Percentiles rank a stretch among this genome's conserved stretches.
These are phyloP conservation scores for Allomyces macrogynus DNA, from an alignment of 192 early-diverging fungal species.

Conservation along the genomic window DNA sequence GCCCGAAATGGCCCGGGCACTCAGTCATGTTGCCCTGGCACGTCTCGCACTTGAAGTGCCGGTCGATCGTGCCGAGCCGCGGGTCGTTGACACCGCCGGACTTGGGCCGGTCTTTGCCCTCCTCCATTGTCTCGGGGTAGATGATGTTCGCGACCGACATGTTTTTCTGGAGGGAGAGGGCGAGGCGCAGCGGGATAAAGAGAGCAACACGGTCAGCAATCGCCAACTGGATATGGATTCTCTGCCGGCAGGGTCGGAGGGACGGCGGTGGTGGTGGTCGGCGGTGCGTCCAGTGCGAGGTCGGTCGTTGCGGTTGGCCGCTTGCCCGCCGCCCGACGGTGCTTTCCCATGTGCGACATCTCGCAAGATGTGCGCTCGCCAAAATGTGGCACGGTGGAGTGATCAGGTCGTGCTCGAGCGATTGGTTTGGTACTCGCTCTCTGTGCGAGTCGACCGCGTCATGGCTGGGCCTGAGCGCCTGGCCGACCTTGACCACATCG, in stretches of 20 bases:
- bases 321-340: too few relatives aligned
- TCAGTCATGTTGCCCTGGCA: constrained; percentile 86
- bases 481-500: neutral
- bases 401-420: neutral
- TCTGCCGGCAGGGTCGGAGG: too few relatives aligned
- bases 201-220: neutral
- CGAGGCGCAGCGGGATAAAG: constrained; percentile 7
- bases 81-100: constrained; percentile 74
- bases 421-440: neutral
- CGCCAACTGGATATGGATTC: too few relatives aligned
- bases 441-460: neutral
- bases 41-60: constrained; percentile 90
- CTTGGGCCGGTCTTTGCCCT: constrained; percentile 63
- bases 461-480: too few relatives aligned
- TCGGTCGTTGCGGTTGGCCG: neutral
- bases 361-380: neutral
- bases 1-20: constrained; percentile 96
- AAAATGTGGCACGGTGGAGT: neutral
- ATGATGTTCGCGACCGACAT: constrained; percentile 94
- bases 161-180: constrained; percentile 45
- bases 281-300: neutral
- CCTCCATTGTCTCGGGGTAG: constrained; percentile 67
- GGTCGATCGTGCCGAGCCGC: constrained; percentile 90
- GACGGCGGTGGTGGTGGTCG: neutral
- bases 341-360: neutral